Conservation (phyloP, 164 flowering plant species). For the Chimonanthus praecox region DNA sequence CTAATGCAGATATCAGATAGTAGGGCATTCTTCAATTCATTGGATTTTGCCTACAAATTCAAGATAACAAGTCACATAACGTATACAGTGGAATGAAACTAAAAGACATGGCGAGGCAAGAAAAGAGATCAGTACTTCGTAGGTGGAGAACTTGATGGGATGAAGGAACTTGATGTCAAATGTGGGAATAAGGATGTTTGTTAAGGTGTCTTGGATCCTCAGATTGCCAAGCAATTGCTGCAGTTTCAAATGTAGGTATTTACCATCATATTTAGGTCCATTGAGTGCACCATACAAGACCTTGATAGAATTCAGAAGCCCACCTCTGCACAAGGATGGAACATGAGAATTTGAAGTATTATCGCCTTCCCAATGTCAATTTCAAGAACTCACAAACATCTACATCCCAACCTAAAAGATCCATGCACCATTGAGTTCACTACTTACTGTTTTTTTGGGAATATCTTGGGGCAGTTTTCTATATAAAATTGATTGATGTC, state of each 20-base stretch:
- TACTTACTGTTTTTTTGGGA: slow-evolving; percentile 24
- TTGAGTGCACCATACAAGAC: not conserved
- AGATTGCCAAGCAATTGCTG: slow-evolving; percentile 7
- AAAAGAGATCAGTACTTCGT: slow-evolving; percentile 3
- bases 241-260: slow-evolving; percentile 4
- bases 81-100: not conserved
- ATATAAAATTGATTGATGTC: slow-evolving; percentile 32
- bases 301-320: not conserved
- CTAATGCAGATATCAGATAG: slow-evolving; percentile 35
- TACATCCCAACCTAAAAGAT: no score
- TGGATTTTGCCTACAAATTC: slow-evolving; percentile 16
- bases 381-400: no score
- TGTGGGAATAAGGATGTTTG: slow-evolving; percentile 16
- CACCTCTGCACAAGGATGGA: not conserved
- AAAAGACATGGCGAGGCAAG: not conserved
- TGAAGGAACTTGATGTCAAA: slow-evolving; percentile 24
- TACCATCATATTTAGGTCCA: slow-evolving; percentile 21
- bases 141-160: slow-evolving; percentile 27
- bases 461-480: slow-evolving; percentile 27
- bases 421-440: not conserved
- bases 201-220: slow-evolving; percentile 15
- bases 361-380: no score
- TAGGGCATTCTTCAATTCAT: slow-evolving; percentile 18
- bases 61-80: not conserved
- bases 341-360: not conserved